These are phyloP conservation scores for Silene coronaria DNA, from an alignment of 179 eudicot genomes.

Conservation along the genomic window DNA sequence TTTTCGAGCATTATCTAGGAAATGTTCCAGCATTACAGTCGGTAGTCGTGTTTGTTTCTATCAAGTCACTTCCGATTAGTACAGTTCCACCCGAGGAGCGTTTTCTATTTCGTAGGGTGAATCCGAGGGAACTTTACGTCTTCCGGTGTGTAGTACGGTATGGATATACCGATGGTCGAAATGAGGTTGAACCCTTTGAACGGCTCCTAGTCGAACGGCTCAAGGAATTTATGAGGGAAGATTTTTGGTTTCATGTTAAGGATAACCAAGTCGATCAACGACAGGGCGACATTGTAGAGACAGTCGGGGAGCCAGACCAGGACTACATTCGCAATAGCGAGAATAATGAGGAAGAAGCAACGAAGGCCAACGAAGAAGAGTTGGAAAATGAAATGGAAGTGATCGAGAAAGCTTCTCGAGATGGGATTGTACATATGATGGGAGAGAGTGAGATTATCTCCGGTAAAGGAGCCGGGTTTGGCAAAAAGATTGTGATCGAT, in stretches of 20 bases:
- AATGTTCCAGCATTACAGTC: slow-evolving; percentile 61
- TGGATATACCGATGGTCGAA: slow-evolving; percentile 52
- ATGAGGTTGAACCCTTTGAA: slow-evolving; percentile 54
- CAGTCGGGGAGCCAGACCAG: not conserved
- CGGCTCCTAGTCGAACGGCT: slow-evolving; percentile 37
- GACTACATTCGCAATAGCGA: too few species aligned
- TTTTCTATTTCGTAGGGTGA: slow-evolving; percentile 55
- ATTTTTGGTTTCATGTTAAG: slow-evolving; percentile 24
- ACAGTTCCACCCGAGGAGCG: slow-evolving; percentile 55
- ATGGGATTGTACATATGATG: slow-evolving; percentile 61
- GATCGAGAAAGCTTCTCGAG: slow-evolving; percentile 40
- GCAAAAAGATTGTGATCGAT: slow-evolving; percentile 52
- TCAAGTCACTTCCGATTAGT: slow-evolving; percentile 58
- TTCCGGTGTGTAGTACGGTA: slow-evolving; percentile 72
- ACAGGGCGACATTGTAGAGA: not conserved
- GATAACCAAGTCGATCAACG: not conserved
- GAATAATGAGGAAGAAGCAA: not conserved
- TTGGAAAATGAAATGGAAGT: slow-evolving; percentile 36
- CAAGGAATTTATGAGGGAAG: slow-evolving; percentile 46
- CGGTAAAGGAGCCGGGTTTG: slow-evolving; percentile 37
- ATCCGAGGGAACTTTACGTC: slow-evolving; percentile 47
- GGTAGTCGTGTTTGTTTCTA: slow-evolving; percentile 51
- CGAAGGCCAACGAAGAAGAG: slow-evolving; percentile 3
- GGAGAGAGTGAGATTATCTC: slow-evolving; percentile 62
- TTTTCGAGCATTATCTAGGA: slow-evolving; percentile 56